Conservation (phyloP, 1,139 yeast genomes). For the Yueomyces sp. region DNA sequence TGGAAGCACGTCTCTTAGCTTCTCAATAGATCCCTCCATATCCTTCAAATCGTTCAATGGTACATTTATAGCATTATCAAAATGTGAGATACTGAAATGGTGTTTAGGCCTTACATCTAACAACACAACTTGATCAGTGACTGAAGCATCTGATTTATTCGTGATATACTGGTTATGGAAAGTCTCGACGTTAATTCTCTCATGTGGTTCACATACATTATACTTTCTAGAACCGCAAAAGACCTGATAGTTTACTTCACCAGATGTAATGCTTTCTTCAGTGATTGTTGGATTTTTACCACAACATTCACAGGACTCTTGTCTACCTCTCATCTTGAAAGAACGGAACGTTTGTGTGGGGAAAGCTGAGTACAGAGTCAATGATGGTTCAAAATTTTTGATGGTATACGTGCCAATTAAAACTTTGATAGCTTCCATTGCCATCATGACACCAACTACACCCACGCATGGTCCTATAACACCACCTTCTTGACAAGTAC, state of each 20-base stretch:
- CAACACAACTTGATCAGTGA: slow-evolving; percentile 24
- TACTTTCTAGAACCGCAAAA: slow-evolving; percentile 62
- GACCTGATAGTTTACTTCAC: slow-evolving; percentile 45
- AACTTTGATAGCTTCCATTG: slow-evolving; percentile 72
- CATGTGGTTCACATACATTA: slow-evolving; percentile 31
- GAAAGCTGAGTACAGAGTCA: slow-evolving; percentile 61
- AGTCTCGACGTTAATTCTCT: slow-evolving; percentile 40
- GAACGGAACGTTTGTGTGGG: slow-evolving; percentile 58
- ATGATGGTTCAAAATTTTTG: slow-evolving; percentile 51
- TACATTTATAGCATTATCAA: slow-evolving; percentile 50
- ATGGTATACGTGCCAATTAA: slow-evolving; percentile 42
- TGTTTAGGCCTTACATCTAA: slow-evolving; percentile 76
- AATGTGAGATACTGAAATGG: slow-evolving; percentile 55
- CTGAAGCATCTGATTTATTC: slow-evolving; percentile 1
- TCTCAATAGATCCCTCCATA: slow-evolving; percentile 21
- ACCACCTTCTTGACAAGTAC: slow-evolving; percentile 90
- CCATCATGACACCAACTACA: slow-evolving; percentile 77
- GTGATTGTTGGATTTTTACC: slow-evolving; percentile 39
- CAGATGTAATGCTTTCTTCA: slow-evolving; percentile 31
- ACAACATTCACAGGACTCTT: slow-evolving; percentile 51
- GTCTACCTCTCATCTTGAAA: slow-evolving; percentile 70
- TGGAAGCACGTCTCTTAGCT: slow-evolving; percentile 14
- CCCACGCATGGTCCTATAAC: slow-evolving; percentile 95
- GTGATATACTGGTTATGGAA: slow-evolving; percentile 20
- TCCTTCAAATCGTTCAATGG: slow-evolving; percentile 43